A percentile compares a stretch with the other conserved stretches of the same genome.
phyloP scores from a whole-genome alignment of 371 early-diverging fungal species.

The Chytridium lagenaria region DNA sequence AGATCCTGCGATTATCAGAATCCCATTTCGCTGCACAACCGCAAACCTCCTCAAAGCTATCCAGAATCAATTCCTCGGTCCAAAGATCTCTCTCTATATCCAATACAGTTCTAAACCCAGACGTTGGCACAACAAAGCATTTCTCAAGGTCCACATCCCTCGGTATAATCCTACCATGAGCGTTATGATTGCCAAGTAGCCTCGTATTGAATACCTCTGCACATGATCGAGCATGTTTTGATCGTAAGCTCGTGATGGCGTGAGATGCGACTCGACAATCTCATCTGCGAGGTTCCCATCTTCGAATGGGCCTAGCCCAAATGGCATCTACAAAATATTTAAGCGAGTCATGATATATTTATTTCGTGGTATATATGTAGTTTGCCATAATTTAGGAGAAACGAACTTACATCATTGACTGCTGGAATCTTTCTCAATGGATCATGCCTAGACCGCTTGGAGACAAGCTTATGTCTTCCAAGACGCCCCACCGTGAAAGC shows the following conservation, averaged over 20 bases:
- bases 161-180: background rate
- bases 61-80: slow-evolving; percentile 33
- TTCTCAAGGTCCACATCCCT: slow-evolving; percentile 20
- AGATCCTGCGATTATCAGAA: slow-evolving; percentile 2
- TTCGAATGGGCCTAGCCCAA: slow-evolving; percentile 20
- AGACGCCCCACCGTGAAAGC: background rate
- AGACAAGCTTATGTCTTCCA: background rate
- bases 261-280: background rate
- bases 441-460: background rate
- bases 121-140: slow-evolving; percentile 6
- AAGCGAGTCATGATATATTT: background rate
- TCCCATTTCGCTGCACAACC: background rate
- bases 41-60: slow-evolving; percentile 33
- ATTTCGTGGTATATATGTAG: background rate
- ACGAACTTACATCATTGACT: slow-evolving; percentile 22
- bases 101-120: slow-evolving; percentile 18
- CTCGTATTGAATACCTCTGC: slow-evolving; percentile 20
- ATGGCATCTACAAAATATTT: background rate
- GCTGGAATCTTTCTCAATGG: slow-evolving; percentile 1
- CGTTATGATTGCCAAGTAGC: background rate
- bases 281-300: slow-evolving; percentile 18
- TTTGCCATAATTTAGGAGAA: too few species aligned
- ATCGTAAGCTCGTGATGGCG: slow-evolving; percentile 19
- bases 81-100: slow-evolving; percentile 16
- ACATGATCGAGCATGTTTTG: slow-evolving; percentile 14